Evolutionary conservation across 2,329 filamentous ascomycete species (phyloP).

Genomic region (Tolypocladium album): DNA sequence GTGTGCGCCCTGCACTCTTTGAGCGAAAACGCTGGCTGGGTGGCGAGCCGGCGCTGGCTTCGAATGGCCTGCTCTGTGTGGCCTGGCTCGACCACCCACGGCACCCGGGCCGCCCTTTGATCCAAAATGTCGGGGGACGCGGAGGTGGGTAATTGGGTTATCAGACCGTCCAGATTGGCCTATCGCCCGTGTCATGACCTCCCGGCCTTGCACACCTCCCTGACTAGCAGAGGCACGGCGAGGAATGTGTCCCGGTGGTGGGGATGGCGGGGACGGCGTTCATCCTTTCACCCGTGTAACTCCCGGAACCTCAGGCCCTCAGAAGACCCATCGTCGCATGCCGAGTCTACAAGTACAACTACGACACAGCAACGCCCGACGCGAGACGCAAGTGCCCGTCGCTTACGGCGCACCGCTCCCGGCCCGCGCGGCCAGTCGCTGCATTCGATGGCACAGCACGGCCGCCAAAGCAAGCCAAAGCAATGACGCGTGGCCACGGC

Average conservation of each 20-base stretch:
- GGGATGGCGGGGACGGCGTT: neutral
- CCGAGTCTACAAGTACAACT: neutral
- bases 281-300: neutral
- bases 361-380: too few relatives aligned
- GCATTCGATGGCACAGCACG: neutral
- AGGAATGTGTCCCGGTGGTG: neutral
- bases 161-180: neutral
- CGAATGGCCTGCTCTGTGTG: neutral
- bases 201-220: neutral
- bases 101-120: neutral
- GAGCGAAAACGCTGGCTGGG: neutral
- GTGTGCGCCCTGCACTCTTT: conserved; percentile 1
- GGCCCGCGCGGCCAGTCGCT: neutral
- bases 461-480: neutral
- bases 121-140: neutral
- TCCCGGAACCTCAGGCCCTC: too few relatives aligned
- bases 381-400: neutral
- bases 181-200: neutral
- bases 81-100: neutral
- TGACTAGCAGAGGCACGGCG: neutral
- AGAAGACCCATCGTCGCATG: neutral
- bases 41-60: neutral
- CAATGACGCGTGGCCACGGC: neutral
- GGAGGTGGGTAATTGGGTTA: neutral
- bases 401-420: neutral